A percentile compares a stretch with the other conserved stretches of the same genome.
These are phyloP conservation scores for Solanum piurae DNA, from an alignment of 257 asterid genomes.

Conservation along the genomic window DNA sequence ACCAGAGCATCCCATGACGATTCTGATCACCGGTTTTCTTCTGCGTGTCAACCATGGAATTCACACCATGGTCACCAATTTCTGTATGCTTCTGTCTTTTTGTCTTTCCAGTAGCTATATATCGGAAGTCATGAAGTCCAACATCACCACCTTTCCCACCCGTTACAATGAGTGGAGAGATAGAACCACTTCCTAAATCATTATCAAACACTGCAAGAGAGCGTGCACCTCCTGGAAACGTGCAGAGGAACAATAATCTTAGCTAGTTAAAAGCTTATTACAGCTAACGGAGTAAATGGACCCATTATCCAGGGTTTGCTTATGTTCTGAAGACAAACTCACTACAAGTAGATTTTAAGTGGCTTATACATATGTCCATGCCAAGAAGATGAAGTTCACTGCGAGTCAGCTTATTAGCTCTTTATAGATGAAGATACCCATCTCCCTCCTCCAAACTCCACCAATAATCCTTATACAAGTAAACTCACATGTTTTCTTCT, in stretches of 20 bases:
- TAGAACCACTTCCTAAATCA: slow-evolving; percentile 90
- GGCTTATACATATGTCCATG: neutral
- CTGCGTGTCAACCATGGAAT: slow-evolving; percentile 49
- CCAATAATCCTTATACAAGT: neutral
- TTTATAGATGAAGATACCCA: neutral
- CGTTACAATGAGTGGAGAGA: slow-evolving; percentile 85
- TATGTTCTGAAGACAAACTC: neutral
- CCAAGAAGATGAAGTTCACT: neutral
- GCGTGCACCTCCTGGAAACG: slow-evolving; percentile 75
- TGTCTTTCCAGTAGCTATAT: slow-evolving; percentile 95
- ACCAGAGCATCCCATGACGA: slow-evolving; percentile 99
- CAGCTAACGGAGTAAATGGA: neutral
- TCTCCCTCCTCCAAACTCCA: neutral
- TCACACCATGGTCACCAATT: slow-evolving; percentile 42
- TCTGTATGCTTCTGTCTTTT: slow-evolving; percentile 72
- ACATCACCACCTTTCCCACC: slow-evolving; percentile 96
- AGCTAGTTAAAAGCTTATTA: neutral
- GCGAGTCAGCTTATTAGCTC: neutral
- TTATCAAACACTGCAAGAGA: slow-evolving; percentile 83
- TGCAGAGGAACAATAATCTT: neutral
- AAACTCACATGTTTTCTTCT: neutral
- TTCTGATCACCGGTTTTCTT: slow-evolving; percentile 90
- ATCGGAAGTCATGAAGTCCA: slow-evolving; percentile 97
- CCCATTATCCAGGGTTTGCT: neutral
- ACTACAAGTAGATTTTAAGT: neutral